Evolutionary conservation across 805 yeast species (phyloP), one percentile per base, ranked within the genome.

Genomic region (Candida manassasensis): DNA sequence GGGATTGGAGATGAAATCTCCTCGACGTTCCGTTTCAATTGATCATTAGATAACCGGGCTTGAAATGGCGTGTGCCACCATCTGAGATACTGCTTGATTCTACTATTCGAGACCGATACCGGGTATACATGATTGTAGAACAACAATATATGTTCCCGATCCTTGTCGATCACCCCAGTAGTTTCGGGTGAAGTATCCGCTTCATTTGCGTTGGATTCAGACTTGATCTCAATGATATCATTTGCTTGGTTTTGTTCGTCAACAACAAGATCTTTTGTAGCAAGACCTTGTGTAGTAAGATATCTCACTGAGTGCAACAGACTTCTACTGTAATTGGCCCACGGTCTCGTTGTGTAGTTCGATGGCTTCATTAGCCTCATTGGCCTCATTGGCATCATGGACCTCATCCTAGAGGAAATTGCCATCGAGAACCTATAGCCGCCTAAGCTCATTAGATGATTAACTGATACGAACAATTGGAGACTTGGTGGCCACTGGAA

Each of bases 81-180:
- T 10, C 52, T 44, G 25, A 57, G 37, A 25, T 44, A 46, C 32
- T 53, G 57, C 19, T 45, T 48, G 34, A 55, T 31, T 12, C 44
- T 37, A 33, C 55, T 42, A 22, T 40, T 41, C n/a, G 66, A 51
- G 3, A 52, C 39, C 26, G 56, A 43, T 22, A 55, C 39, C 11
- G 67, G 63, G 37, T 55, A 63, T 6, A 66, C 45, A 29, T 58
- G 59, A 39, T 63, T 69, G 36, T 53, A 63, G 41, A 63, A 67
- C 9, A 66, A 35, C 11, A 66, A 51, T 8, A 61, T 53, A 29
- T 67, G 69, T 17, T 44, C 47, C 8, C 49, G 44, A 39, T 55
- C 50, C 22, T 49, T 44, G 37, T 67, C 69, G 37, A 67, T 55
- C 1, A 66, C 68, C 4, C 73, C 73, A 1, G 73, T 67, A 15